Conservation (phyloP, 2,329 filamentous ascomycete species). For the Xylariaceae sp. region DNA sequence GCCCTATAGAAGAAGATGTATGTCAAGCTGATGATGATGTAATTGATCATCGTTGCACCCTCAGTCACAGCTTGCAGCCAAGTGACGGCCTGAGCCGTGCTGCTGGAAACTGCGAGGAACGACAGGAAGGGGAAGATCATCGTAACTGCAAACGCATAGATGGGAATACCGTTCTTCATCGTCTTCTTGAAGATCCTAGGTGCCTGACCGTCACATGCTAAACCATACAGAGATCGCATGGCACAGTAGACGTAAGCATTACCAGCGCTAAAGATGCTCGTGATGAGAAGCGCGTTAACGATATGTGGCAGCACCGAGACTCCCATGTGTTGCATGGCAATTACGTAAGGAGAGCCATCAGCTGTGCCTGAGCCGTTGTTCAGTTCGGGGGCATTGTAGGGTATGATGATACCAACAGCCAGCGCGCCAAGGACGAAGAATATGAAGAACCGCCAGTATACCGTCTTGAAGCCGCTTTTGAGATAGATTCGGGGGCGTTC, state of each 20-base stretch:
- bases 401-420: slow-evolving; percentile 66
- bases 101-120: slow-evolving; percentile 51
- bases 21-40: slow-evolving; percentile 65
- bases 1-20: slow-evolving; percentile 66
- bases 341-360: slow-evolving; percentile 62
- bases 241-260: slow-evolving; percentile 69
- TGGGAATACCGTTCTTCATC: slow-evolving; percentile 65
- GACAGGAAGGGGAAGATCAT: slow-evolving; percentile 68
- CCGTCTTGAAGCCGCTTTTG: slow-evolving; percentile 69
- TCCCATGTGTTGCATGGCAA: slow-evolving; percentile 64
- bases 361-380: slow-evolving; percentile 55
- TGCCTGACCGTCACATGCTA: slow-evolving; percentile 63
- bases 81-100: slow-evolving; percentile 41
- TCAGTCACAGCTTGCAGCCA: slow-evolving; percentile 49
- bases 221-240: slow-evolving; percentile 65
- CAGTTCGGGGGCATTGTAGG: slow-evolving; percentile 65
- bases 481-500: slow-evolving; percentile 64
- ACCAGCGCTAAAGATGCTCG: slow-evolving; percentile 65
- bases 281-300: slow-evolving; percentile 67
- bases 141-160: slow-evolving; percentile 65
- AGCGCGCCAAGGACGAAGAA: slow-evolving; percentile 73
- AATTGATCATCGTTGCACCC: slow-evolving; percentile 61
- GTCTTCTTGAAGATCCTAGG: slow-evolving; percentile 59
- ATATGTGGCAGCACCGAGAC: slow-evolving; percentile 63
- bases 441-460: slow-evolving; percentile 69